Percentiles rank a stretch among this genome's conserved stretches.
Conservation (phyloP, 192 early-diverging fungal species). For the Martensiomyces pterosporus region DNA sequence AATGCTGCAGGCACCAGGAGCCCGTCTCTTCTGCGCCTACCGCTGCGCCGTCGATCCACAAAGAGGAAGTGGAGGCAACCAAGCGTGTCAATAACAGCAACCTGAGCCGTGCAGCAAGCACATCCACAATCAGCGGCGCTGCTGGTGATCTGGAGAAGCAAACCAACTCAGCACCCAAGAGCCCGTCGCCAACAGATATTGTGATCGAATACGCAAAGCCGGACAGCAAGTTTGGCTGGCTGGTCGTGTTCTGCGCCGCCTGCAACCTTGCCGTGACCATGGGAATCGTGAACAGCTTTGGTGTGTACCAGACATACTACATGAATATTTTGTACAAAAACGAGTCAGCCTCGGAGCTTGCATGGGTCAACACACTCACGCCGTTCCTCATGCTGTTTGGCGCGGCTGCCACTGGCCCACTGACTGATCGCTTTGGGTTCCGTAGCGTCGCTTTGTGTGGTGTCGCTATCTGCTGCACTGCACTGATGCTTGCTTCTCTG, state of each 20-base stretch:
- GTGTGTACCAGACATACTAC: slow-evolving; percentile 38
- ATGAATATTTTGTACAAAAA: slow-evolving; percentile 31
- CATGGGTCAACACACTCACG: slow-evolving; percentile 36
- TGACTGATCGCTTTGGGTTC: slow-evolving; percentile 39
- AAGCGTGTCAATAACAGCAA: too few relatives aligned
- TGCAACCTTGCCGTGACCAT: slow-evolving; percentile 30
- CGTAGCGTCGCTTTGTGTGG: slow-evolving; percentile 15
- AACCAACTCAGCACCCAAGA: too few relatives aligned
- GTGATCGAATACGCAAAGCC: neutral
- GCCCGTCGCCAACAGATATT: too few relatives aligned
- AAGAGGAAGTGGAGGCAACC: too few relatives aligned
- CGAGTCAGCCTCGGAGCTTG: slow-evolving; percentile 22
- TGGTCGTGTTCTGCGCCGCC: slow-evolving; percentile 30
- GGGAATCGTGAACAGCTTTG: slow-evolving; percentile 39
- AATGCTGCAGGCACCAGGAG: too few relatives aligned
- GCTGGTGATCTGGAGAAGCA: too few relatives aligned
- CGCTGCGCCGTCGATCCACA: too few relatives aligned
- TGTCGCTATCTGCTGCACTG: slow-evolving; percentile 12
- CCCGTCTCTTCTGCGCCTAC: too few relatives aligned
- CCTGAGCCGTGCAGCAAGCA: too few relatives aligned
- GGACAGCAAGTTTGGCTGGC: slow-evolving; percentile 22
- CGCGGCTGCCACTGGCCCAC: slow-evolving; percentile 19
- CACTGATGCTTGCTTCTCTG: slow-evolving; percentile 29
- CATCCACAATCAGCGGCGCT: too few relatives aligned
- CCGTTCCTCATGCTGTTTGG: slow-evolving; percentile 34